These are phyloP conservation scores for Plasmodium fragile DNA, from an alignment of 169 alveolate genomes.

Conservation along the genomic window DNA sequence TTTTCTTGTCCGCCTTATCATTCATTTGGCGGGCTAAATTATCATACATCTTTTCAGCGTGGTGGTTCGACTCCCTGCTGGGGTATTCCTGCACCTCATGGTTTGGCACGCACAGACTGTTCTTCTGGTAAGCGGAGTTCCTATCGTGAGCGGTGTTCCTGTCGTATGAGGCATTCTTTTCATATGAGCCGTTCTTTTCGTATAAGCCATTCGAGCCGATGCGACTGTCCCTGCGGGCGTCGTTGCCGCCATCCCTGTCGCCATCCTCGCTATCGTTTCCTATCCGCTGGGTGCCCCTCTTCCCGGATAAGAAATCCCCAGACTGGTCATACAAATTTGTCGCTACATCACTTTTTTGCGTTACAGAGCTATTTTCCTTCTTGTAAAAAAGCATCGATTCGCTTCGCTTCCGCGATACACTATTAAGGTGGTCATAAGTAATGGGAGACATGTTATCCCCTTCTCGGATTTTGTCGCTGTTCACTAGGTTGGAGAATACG, in stretches of 20 bases:
- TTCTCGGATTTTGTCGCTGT: conserved; percentile 17
- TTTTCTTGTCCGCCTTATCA: conserved; percentile 65
- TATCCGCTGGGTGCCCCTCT: conserved; percentile 26
- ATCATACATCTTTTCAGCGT: conserved; percentile 47
- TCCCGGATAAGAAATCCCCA: conserved; percentile 7
- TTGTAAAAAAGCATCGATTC: conserved; percentile 18
- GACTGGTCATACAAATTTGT: conserved; percentile 15
- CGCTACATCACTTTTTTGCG: conserved; percentile 19
- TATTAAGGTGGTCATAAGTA: conserved; percentile 18
- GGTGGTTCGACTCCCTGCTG: conserved; percentile 14
- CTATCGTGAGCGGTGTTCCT: not conserved
- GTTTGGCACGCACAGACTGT: not conserved
- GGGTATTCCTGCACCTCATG: not conserved
- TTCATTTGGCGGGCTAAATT: conserved; percentile 27
- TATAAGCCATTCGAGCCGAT: not conserved
- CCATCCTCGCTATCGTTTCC: conserved; percentile 8
- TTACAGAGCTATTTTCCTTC: conserved; percentile 11
- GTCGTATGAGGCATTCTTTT: not conserved
- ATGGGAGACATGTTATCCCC: not conserved
- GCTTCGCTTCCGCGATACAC: not conserved
- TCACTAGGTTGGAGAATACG: not conserved
- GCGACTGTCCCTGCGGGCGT: not conserved
- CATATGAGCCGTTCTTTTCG: not conserved
- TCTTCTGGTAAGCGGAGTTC: not conserved
- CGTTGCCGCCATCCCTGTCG: not conserved